Percentiles rank a stretch among this genome's conserved stretches.
Conservation (phyloP, 2,329 filamentous ascomycete genomes). For the Colletotrichum sidae region DNA sequence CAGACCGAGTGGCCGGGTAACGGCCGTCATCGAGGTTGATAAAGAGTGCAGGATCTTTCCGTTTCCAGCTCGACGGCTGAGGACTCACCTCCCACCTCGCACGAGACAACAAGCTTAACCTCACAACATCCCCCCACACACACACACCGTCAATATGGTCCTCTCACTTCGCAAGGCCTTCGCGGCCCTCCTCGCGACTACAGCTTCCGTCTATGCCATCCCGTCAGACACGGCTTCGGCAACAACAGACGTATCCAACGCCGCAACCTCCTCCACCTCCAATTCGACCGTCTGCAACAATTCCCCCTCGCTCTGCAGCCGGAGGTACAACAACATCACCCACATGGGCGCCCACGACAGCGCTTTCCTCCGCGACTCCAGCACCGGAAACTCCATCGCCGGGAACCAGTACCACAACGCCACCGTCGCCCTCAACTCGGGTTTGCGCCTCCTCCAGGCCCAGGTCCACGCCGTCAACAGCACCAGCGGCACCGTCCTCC, state of each 20-base stretch:
- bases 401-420: slow-evolving; percentile 83
- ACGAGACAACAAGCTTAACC: not conserved
- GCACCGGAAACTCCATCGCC: slow-evolving; percentile 70
- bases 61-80: not conserved
- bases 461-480: slow-evolving; percentile 75
- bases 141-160: slow-evolving; percentile 40
- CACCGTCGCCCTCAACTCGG: slow-evolving; percentile 76
- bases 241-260: slow-evolving; percentile 36
- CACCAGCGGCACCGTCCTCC: slow-evolving; percentile 55
- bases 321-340: slow-evolving; percentile 80
- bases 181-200: slow-evolving; percentile 41
- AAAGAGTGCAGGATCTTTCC: not conserved
- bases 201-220: slow-evolving; percentile 33
- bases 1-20: not conserved
- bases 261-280: slow-evolving; percentile 40
- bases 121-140: not conserved
- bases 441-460: slow-evolving; percentile 76
- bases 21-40: slow-evolving; percentile 1
- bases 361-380: slow-evolving; percentile 75
- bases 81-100: not conserved
- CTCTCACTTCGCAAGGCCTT: slow-evolving; percentile 43
- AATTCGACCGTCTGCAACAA: slow-evolving; percentile 78
- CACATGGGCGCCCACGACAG: slow-evolving; percentile 83
- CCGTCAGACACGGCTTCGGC: slow-evolving; percentile 34
- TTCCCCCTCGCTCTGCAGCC: slow-evolving; percentile 77